phyloP scores from a whole-genome alignment of 2,329 filamentous ascomycete species.

The Botrytis elliptica region DNA sequence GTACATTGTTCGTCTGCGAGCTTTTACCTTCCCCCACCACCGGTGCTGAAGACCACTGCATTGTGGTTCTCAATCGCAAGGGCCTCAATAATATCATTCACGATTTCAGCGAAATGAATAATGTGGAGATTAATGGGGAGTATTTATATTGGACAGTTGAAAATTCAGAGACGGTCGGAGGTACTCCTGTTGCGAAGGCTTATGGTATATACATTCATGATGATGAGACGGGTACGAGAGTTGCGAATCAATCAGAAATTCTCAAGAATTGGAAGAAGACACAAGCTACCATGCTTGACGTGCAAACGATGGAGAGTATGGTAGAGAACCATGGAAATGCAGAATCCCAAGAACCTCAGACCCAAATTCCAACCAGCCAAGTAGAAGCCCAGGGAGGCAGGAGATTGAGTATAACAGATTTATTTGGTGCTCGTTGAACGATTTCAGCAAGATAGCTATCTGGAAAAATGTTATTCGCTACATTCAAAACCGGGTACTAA shows the following conservation, averaged over 20 bases:
- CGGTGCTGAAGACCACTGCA: constrained; percentile 47
- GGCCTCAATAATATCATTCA: constrained; percentile 69
- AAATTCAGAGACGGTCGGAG: constrained; percentile 15
- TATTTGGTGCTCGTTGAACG: constrained; percentile 9
- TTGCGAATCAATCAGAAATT: constrained; percentile 33
- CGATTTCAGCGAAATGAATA: constrained; percentile 57
- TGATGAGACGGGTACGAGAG: constrained; percentile 47
- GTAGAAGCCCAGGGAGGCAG: background rate
- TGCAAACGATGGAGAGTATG: constrained; percentile 14
- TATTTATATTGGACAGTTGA: constrained; percentile 48
- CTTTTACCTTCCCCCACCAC: constrained; percentile 45
- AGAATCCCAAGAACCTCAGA: constrained; percentile 21
- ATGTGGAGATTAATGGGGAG: constrained; percentile 62
- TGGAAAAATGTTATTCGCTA: background rate
- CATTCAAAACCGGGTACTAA: background rate
- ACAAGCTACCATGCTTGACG: constrained; percentile 1
- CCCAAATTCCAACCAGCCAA: background rate
- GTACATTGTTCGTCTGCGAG: constrained; percentile 84
- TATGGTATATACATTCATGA: constrained; percentile 57
- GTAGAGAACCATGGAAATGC: constrained; percentile 26
- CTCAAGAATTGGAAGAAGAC: constrained; percentile 33
- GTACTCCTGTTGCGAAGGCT: constrained; percentile 39
- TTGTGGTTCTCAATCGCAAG: constrained; percentile 72
- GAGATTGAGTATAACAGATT: constrained; percentile 14
- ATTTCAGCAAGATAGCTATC: background rate